Percentiles rank a stretch among this genome's conserved stretches.
These are phyloP conservation scores for Cordyceps farinosa DNA, from an alignment of 2,329 filamentous ascomycete species.

Conservation along the genomic window DNA sequence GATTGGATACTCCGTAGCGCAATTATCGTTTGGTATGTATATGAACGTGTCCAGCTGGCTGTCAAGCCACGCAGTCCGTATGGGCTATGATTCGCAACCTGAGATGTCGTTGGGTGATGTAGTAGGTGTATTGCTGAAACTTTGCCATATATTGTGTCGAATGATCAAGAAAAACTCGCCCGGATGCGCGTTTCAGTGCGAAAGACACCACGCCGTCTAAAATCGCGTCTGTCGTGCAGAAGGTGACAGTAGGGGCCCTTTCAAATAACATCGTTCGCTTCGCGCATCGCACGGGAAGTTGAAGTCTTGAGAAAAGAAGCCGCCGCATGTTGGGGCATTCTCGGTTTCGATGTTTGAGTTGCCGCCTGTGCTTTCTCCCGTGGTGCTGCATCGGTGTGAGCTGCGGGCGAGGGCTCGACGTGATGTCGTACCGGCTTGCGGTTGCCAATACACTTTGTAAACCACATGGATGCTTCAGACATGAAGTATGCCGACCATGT, in stretches of 20 bases:
- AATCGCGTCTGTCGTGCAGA: background rate
- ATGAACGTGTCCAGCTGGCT: background rate
- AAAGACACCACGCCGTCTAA: background rate
- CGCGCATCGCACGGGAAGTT: constrained; percentile 37
- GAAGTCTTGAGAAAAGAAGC: constrained; percentile 41
- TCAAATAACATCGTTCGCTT: constrained; percentile 34
- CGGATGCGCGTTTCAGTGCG: background rate
- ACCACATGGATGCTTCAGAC: constrained; percentile 4
- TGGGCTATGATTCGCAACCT: too few relatives aligned
- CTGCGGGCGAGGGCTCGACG: background rate
- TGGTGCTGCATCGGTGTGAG: background rate
- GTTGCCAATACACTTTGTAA: constrained; percentile 13
- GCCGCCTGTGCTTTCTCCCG: background rate
- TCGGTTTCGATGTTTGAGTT: background rate
- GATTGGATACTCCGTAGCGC: background rate
- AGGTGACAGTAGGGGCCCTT: background rate
- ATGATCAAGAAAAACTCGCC: too few relatives aligned
- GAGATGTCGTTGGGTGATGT: background rate
- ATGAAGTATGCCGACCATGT: background rate
- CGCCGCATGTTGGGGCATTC: constrained; percentile 39
- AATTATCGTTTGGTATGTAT: background rate
- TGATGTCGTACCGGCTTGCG: background rate
- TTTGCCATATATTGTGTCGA: background rate
- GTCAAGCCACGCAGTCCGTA: too few relatives aligned
- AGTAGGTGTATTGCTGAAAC: background rate